These are phyloP conservation scores for Phytophthora pisi DNA, from an alignment of 352 stramenopile species.

Conservation along the genomic window DNA sequence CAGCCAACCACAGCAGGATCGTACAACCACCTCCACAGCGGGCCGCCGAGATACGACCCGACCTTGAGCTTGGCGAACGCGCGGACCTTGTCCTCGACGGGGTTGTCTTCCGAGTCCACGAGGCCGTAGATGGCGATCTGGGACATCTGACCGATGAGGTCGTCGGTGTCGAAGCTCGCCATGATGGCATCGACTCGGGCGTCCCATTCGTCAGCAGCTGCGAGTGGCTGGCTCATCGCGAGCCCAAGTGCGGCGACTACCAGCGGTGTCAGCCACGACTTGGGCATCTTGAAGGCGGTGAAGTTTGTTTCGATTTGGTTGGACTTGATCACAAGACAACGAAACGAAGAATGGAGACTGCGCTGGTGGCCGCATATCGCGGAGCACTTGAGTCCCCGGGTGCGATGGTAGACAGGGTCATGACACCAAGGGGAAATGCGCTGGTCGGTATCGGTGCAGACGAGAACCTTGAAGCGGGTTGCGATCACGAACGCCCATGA, in stretches of 20 bases:
- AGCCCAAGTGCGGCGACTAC: conserved; percentile 13
- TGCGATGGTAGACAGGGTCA: too few species aligned
- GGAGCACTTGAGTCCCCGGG: too few species aligned
- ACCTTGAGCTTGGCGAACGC: conserved; percentile 78
- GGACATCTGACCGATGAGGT: conserved; percentile 87
- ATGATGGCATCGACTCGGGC: conserved; percentile 42
- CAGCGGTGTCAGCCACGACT: conserved; percentile 35
- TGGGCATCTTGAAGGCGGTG: conserved; percentile 24
- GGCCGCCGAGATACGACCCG: conserved; percentile 88
- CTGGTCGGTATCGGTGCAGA: too few species aligned
- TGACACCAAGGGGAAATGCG: too few species aligned
- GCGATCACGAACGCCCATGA: too few species aligned
- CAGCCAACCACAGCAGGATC: conserved; percentile 18
- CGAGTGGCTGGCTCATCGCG: conserved; percentile 3
- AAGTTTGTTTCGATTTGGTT: too few species aligned
- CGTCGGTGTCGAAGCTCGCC: conserved; percentile 33
- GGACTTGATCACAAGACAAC: too few species aligned
- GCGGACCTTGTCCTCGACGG: conserved; percentile 65
- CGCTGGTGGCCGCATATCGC: too few species aligned
- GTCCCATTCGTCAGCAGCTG: conserved; percentile 36
- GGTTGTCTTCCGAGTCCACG: conserved; percentile 47
- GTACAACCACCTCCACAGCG: conserved; percentile 31
- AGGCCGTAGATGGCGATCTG: conserved; percentile 85
- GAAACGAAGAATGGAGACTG: too few species aligned
- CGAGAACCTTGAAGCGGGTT: too few species aligned